Percentiles rank a stretch among this genome's conserved stretches.
These are phyloP conservation scores for Pestalotiopsis sp. DNA, from an alignment of 2,329 filamentous ascomycete species.

Conservation along the genomic window DNA sequence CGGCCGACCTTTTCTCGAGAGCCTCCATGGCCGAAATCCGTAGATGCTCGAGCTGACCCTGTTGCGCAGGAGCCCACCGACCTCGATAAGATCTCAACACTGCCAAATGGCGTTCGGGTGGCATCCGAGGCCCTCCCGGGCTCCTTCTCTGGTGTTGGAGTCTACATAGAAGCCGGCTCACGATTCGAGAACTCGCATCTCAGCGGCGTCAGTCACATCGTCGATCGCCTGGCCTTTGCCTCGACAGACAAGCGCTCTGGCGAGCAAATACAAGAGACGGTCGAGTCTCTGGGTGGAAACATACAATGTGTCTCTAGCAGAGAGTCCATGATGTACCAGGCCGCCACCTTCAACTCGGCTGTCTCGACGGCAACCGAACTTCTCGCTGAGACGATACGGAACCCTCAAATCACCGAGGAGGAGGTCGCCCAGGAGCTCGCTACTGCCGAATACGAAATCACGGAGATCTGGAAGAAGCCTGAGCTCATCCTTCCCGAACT, in stretches of 20 bases:
- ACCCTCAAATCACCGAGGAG: constrained; percentile 81
- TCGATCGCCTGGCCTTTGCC: constrained; percentile 95
- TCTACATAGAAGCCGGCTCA: constrained; percentile 94
- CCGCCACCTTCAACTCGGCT: constrained; percentile 93
- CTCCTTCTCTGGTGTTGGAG: constrained; percentile 91
- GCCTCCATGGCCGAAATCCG: background rate
- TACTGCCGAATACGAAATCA: constrained; percentile 93
- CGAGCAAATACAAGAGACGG: constrained; percentile 84
- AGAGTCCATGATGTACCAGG: constrained; percentile 98
- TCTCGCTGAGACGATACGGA: constrained; percentile 90
- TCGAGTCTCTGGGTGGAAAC: constrained; percentile 90
- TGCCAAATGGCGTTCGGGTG: constrained; percentile 91
- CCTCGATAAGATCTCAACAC: constrained; percentile 83
- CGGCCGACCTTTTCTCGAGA: background rate
- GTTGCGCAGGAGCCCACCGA: constrained; percentile 74
- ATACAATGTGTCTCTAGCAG: constrained; percentile 95
- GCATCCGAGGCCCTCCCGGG: constrained; percentile 94
- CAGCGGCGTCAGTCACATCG: constrained; percentile 91
- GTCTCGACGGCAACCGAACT: constrained; percentile 82
- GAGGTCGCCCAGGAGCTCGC: constrained; percentile 87
- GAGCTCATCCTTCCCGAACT: constrained; percentile 94
- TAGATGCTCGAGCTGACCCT: background rate
- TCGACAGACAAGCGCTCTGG: constrained; percentile 72
- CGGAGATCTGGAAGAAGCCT: constrained; percentile 96
- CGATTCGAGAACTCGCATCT: constrained; percentile 87